These are phyloP conservation scores for Tolypocladium guangdongense DNA, from an alignment of 2,329 filamentous ascomycete genomes.

Conservation along the genomic window DNA sequence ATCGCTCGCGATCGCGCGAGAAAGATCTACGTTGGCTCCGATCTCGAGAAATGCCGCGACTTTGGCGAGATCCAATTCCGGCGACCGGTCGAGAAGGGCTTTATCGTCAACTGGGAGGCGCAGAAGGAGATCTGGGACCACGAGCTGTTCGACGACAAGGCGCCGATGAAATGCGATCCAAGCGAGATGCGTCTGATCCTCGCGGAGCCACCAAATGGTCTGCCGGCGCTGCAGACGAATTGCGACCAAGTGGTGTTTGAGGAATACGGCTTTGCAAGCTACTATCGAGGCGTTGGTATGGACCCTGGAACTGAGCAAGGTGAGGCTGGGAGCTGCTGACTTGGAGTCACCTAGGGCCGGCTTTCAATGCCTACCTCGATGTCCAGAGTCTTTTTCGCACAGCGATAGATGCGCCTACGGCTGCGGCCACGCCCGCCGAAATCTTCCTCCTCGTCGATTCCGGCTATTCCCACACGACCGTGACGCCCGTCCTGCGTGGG, in stretches of 20 bases:
- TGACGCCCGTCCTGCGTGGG: conserved; percentile 77
- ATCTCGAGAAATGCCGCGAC: conserved; percentile 70
- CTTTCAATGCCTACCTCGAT: conserved; percentile 75
- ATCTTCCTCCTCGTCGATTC: conserved; percentile 82
- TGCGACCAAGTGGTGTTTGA: conserved; percentile 97
- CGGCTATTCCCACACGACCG: conserved; percentile 84
- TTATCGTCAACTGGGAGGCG: conserved; percentile 91
- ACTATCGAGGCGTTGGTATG: conserved; percentile 63
- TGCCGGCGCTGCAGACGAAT: conserved; percentile 73
- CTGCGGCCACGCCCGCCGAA: conserved; percentile 51
- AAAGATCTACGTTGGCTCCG: conserved; percentile 68
- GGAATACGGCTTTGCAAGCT: conserved; percentile 85
- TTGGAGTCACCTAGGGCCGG: conserved; percentile 40
- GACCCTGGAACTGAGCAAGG: neutral
- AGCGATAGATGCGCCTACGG: conserved; percentile 32
- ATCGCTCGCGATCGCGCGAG: conserved; percentile 73
- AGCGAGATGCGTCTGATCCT: conserved; percentile 74
- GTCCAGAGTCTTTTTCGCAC: conserved; percentile 58
- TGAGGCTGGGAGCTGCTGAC: conserved; percentile 2
- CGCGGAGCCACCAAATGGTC: conserved; percentile 74
- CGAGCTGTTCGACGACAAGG: conserved; percentile 64
- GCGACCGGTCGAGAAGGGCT: conserved; percentile 87
- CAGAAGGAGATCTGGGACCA: conserved; percentile 94
- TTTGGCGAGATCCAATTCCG: conserved; percentile 84
- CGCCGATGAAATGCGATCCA: conserved; percentile 61